These are phyloP conservation scores for Sistotremastrum niveocremeum DNA, from an alignment of 768 basidiomycete genomes.

Conservation along the genomic window DNA sequence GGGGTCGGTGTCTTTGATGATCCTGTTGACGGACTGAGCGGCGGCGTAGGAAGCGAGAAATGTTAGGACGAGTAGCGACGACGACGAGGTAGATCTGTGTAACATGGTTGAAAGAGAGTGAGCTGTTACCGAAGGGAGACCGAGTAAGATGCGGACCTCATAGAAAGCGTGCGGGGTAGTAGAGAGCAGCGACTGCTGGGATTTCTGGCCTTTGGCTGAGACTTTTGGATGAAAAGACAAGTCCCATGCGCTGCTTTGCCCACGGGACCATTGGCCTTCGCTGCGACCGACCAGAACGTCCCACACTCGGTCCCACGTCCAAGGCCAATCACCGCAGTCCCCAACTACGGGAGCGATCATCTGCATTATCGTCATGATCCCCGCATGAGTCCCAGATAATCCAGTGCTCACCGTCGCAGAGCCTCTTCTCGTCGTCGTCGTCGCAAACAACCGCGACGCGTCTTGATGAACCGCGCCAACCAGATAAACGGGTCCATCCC, in stretches of 20 bases:
- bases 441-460: no score
- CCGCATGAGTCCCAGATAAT: no score
- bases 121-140: slow-evolving; percentile 1
- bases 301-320: no score
- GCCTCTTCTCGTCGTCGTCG: no score
- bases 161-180: background rate
- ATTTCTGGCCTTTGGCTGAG: background rate
- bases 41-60: background rate
- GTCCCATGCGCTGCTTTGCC: no score
- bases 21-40: slow-evolving; percentile 18
- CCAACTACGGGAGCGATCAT: no score
- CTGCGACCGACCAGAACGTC: no score
- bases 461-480: slow-evolving; percentile 17
- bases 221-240: no score
- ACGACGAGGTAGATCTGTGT: slow-evolving; percentile 1
- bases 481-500: slow-evolving; percentile 68
- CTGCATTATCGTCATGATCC: no score
- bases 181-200: slow-evolving; percentile 1
- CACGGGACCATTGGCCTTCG: no score
- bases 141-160: background rate
- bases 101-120: slow-evolving; percentile 9
- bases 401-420: no score
- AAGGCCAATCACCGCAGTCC: no score
- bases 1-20: slow-evolving; percentile 25
- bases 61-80: background rate